Conservation (phyloP, 257 asterid genomes). For the Penstemon barbatus region DNA sequence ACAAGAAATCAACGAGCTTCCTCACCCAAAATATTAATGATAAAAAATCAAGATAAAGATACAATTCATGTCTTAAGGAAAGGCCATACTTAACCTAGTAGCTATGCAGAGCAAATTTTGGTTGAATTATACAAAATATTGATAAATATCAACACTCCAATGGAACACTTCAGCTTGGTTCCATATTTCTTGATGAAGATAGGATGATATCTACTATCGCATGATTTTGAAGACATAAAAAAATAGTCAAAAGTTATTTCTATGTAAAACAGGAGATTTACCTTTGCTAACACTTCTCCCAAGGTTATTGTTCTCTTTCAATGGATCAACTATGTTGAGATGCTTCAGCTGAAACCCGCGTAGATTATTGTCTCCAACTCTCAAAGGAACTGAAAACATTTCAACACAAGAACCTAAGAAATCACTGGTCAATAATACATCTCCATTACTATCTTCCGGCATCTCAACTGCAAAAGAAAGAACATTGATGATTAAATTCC, state of each 20-base stretch:
- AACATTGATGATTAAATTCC: conserved; percentile 19
- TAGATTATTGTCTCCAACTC: conserved; percentile 39
- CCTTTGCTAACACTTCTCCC: conserved; percentile 91
- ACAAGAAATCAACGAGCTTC: neutral
- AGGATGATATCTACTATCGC: too few species aligned
- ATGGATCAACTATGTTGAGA: conserved; percentile 83
- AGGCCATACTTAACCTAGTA: neutral
- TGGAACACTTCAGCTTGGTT: too few species aligned
- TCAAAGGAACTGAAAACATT: conserved; percentile 64
- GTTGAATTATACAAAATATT: conserved; percentile 1
- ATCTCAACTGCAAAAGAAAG: conserved; percentile 53
- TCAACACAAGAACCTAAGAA: conserved; percentile 55
- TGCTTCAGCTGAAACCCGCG: conserved; percentile 61
- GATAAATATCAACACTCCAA: neutral
- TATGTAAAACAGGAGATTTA: conserved; percentile 18
- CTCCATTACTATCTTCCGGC: conserved; percentile 54
- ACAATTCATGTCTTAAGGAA: too few species aligned
- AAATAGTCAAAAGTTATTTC: too few species aligned
- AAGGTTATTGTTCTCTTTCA: conserved; percentile 73
- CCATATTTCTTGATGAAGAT: too few species aligned
- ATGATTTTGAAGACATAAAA: neutral
- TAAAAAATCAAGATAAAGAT: too few species aligned
- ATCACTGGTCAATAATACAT: conserved; percentile 62
- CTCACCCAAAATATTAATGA: neutral
- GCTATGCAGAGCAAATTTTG: neutral